Conservation (phyloP, 345 rosid genomes). For the Litchi chinensis region DNA sequence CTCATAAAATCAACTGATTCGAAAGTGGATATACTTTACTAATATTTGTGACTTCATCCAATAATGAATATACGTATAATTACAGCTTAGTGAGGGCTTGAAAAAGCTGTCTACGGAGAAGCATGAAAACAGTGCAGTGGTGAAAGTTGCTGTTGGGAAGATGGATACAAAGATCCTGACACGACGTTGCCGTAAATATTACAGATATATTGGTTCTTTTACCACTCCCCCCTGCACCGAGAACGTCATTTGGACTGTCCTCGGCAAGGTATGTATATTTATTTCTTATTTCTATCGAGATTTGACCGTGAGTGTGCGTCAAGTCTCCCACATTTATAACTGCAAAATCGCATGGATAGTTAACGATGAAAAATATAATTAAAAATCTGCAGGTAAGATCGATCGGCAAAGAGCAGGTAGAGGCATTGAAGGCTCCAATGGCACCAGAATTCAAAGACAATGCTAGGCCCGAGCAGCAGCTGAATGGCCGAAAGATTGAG, state of each 20-base stretch:
- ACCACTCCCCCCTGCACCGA: constrained; percentile 89
- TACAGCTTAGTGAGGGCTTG: constrained; percentile 47
- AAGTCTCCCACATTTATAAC: no score
- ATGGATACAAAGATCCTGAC: constrained; percentile 43
- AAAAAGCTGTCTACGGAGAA: constrained; percentile 39
- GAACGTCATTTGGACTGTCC: constrained; percentile 59
- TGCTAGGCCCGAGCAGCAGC: constrained; percentile 64
- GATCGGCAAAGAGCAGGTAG: constrained; percentile 63
- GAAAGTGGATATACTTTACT: no score
- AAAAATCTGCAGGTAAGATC: constrained; percentile 50
- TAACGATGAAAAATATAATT: neutral
- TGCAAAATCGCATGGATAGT: no score
- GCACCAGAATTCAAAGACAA: constrained; percentile 38
- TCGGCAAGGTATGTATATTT: constrained; percentile 44
- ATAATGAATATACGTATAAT: neutral
- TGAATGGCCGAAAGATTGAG: constrained; percentile 55
- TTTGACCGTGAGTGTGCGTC: no score
- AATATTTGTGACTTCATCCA: no score
- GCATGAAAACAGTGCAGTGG: constrained; percentile 29
- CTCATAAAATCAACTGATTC: no score
- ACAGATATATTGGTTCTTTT: constrained; percentile 71
- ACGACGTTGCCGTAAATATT: constrained; percentile 48
- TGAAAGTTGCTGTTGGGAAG: constrained; percentile 46
- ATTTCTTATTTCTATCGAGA: no score
- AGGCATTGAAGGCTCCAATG: constrained; percentile 55